Conservation (phyloP, 148 eudicot species). For the Bassia scoparia region DNA sequence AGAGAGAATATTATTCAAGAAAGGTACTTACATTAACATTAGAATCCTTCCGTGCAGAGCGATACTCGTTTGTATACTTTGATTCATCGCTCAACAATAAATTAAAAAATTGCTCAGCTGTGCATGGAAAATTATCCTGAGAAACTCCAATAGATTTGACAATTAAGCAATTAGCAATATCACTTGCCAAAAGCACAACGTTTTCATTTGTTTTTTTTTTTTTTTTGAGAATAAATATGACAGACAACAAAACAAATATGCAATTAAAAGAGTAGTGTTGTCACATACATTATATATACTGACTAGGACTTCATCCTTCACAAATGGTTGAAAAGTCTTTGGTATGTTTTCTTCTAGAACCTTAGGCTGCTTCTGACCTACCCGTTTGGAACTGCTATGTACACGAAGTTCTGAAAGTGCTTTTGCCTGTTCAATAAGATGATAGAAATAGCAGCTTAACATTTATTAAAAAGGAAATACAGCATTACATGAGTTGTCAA, state of each 20-base stretch:
- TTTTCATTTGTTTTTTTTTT: neutral
- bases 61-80: constrained; percentile 57
- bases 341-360: constrained; percentile 52
- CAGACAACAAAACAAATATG: neutral
- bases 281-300: constrained; percentile 57
- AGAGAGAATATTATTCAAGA: neutral
- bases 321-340: constrained; percentile 58
- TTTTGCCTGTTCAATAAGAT: constrained; percentile 48
- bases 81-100: constrained; percentile 69
- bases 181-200: neutral
- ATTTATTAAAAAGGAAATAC: too few relatives aligned
- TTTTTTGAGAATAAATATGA: neutral
- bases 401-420: constrained; percentile 86
- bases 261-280: neutral
- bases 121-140: constrained; percentile 73
- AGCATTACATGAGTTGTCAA: too few relatives aligned
- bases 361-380: constrained; percentile 39
- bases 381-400: constrained; percentile 65
- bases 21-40: constrained; percentile 52
- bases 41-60: constrained; percentile 73
- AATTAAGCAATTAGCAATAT: constrained; percentile 7
- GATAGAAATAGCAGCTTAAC: neutral
- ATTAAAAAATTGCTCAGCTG: constrained; percentile 75
- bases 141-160: constrained; percentile 10
- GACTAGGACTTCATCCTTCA: constrained; percentile 74